phyloP scores from a whole-genome alignment of 176 grass and related monocot species.

The Metroxylon sagu region DNA sequence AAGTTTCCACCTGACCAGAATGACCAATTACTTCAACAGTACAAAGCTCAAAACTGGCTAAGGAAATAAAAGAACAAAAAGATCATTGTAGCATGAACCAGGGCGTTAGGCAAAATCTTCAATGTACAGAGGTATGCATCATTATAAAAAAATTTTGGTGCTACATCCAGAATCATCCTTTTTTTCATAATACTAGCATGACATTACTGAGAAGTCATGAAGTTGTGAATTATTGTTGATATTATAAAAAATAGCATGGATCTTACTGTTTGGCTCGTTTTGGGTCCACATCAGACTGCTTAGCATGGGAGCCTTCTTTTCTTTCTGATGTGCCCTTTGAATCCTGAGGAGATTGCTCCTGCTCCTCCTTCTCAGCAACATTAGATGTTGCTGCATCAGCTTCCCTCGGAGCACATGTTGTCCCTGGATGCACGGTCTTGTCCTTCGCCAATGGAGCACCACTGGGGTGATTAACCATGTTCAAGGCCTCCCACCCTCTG shows the following conservation, averaged over 20 bases:
- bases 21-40: no score
- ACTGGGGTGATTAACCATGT: no score
- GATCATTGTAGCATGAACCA: no score
- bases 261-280: slow-evolving; percentile 90
- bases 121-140: no score
- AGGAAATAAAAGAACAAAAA: no score
- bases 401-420: slow-evolving; percentile 17
- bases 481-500: slow-evolving; percentile 40
- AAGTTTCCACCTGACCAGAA: no score
- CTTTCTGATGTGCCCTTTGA: slow-evolving; percentile 41
- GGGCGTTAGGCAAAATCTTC: no score
- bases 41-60: no score
- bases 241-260: not conserved
- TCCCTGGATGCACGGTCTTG: slow-evolving; percentile 33
- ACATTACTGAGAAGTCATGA: not conserved
- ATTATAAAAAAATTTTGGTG: no score
- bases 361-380: slow-evolving; percentile 34
- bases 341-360: slow-evolving; percentile 29
- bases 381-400: slow-evolving; percentile 28
- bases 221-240: not conserved
- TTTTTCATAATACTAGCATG: not conserved
- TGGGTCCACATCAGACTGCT: slow-evolving; percentile 55
- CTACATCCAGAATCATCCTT: not conserved
- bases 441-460: slow-evolving; percentile 36
- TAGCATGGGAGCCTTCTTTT: slow-evolving; percentile 44